Evolutionary conservation across 1,284 basidiomycete species (phyloP), one percentile per base, ranked within the genome.

Genomic region (Coriolopsis trogii): DNA sequence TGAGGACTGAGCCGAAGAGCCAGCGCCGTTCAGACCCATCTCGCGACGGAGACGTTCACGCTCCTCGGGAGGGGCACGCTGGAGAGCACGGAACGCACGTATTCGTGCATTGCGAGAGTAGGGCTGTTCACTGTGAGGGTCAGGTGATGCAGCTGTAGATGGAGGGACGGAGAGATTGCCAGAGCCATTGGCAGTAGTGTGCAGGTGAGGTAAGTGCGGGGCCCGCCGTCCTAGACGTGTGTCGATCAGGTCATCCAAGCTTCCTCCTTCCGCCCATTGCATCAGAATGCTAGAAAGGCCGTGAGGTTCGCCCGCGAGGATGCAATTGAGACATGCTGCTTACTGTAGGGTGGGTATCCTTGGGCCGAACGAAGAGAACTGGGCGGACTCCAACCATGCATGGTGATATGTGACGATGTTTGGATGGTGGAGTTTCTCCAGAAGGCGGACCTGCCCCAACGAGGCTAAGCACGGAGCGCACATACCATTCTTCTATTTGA

Each of bases 371-470:
- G 84, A 73, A 1, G 92, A 94, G 71, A 95, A 95, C 53, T 87
- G 86, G 42, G 80, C 82, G 0, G 80, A 78, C 67, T 98, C 95
- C 16, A 98, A 82, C 95, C 95, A 98, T 0, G 94, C 86, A 63
- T 97, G 95, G 69, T 97, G 95, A 65, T 97, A 97, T 15, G 91
- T 93, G 56, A 97, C 84, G 60, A 98, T 93, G 60, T 97, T 96
- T 3, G 87, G 89, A 72, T 98, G 95, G 46, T 88, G 84, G 4
- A 98, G 74, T n/a, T 81, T 77, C 66, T 97, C 93, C 45, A 97
- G 75, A 5, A 95, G 74, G 41, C 89, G 85, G 36, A 94, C 88
- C 82, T 89, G 55, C 1, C 29, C 18, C 23, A 46, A 20, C 8
- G 7, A 21, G 21, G 3, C 8, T 9, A n/a, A 26, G 15, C 16